Conservation (phyloP, 2,329 filamentous ascomycete species). For the Aspergillus fructus region DNA sequence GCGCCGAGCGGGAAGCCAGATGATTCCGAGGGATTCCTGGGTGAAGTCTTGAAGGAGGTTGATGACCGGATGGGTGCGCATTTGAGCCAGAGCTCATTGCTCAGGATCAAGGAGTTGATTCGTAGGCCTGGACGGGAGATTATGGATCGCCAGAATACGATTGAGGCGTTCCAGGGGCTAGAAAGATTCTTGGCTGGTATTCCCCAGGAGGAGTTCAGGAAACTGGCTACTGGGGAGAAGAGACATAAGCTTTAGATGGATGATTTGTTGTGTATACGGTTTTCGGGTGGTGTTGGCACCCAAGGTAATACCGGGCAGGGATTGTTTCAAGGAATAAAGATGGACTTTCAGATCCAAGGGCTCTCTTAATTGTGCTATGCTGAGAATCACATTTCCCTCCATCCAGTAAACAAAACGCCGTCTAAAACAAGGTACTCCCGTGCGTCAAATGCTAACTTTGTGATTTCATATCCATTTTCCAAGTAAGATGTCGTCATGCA, state of each 20-base stretch:
- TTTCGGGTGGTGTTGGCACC: neutral
- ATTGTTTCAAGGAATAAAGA: neutral
- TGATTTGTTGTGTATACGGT: neutral
- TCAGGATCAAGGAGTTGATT: constrained; percentile 83
- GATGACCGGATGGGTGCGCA: constrained; percentile 78
- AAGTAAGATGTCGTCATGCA: neutral
- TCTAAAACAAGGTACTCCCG: neutral
- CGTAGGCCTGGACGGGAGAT: constrained; percentile 68
- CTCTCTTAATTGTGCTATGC: neutral
- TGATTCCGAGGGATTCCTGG: constrained; percentile 68
- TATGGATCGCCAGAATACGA: constrained; percentile 73
- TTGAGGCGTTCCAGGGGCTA: constrained; percentile 82
- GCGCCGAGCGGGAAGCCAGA: constrained; percentile 55
- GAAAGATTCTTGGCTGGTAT: constrained; percentile 76
- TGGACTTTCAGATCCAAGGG: no score
- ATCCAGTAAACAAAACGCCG: neutral
- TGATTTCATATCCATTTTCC: neutral
- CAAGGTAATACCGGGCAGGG: neutral
- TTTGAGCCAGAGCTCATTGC: constrained; percentile 73
- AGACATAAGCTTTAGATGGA: constrained; percentile 75
- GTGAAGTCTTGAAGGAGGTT: constrained; percentile 73
- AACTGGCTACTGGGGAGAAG: constrained; percentile 84
- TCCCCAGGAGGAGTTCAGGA: constrained; percentile 85
- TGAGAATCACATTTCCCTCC: no score
- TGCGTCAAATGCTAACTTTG: neutral